phyloP scores from a whole-genome alignment of 495 filamentous ascomycete species.

The Penicillium verhagenii region DNA sequence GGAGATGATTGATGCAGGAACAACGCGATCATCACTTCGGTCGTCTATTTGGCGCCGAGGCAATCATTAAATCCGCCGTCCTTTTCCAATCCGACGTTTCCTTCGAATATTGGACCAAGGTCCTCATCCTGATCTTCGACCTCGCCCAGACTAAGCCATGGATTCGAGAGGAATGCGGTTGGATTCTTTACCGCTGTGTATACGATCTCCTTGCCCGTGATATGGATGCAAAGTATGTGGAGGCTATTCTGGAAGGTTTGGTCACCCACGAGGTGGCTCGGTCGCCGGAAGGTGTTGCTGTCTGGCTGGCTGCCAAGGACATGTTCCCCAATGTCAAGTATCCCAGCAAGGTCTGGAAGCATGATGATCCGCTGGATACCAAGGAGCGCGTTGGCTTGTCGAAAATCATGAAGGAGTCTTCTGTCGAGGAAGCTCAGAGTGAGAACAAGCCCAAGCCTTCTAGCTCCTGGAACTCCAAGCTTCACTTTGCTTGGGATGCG shows the following conservation, averaged over 20 bases:
- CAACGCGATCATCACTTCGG: slow-evolving; percentile 83
- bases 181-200: slow-evolving; percentile 56
- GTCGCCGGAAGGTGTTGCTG: slow-evolving; percentile 81
- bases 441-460: slow-evolving; percentile 49
- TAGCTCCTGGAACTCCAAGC: slow-evolving; percentile 76
- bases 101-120: slow-evolving; percentile 56
- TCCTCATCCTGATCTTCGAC: slow-evolving; percentile 54
- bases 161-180: slow-evolving; percentile 85
- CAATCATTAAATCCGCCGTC: slow-evolving; percentile 75
- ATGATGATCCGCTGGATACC: slow-evolving; percentile 62
- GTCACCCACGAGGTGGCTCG: slow-evolving; percentile 62
- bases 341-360: slow-evolving; percentile 70
- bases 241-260: slow-evolving; percentile 61
- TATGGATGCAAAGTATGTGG: slow-evolving; percentile 46
- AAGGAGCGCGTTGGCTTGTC: slow-evolving; percentile 63
- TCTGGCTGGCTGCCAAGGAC: slow-evolving; percentile 73
- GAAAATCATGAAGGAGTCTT: slow-evolving; percentile 76
- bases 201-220: slow-evolving; percentile 40
- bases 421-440: slow-evolving; percentile 48
- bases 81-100: slow-evolving; percentile 55
- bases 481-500: slow-evolving; percentile 86
- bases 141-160: slow-evolving; percentile 70
- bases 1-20: slow-evolving; percentile 55
- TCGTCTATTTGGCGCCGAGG: slow-evolving; percentile 80
- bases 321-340: slow-evolving; percentile 62